Conservation (phyloP, 768 basidiomycete genomes). For the Stropharia rugosoannulata region DNA sequence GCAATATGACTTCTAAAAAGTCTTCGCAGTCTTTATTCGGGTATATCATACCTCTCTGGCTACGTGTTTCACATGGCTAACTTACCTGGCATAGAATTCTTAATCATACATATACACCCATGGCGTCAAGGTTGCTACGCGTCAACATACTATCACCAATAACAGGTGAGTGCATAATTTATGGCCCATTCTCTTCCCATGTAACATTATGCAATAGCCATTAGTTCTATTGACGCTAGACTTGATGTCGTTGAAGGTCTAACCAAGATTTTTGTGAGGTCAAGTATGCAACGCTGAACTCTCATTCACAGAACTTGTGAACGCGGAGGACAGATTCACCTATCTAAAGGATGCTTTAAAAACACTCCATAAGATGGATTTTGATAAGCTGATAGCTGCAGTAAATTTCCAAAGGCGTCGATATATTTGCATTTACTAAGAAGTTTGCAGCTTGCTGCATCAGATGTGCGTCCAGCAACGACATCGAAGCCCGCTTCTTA, state of each 20-base stretch:
- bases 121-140: slow-evolving; percentile 81
- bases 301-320: slow-evolving; percentile 60
- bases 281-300: not conserved
- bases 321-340: slow-evolving; percentile 72
- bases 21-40: slow-evolving; percentile 78
- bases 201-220: slow-evolving; percentile 34
- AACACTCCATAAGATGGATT: slow-evolving; percentile 75
- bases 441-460: slow-evolving; percentile 55
- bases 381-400: slow-evolving; percentile 81
- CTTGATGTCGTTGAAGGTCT: slow-evolving; percentile 85
- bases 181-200: not conserved
- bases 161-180: slow-evolving; percentile 44
- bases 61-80: not conserved
- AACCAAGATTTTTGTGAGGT: not conserved
- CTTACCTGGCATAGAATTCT: slow-evolving; percentile 45
- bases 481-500: slow-evolving; percentile 64
- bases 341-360: slow-evolving; percentile 69
- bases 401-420: slow-evolving; percentile 31
- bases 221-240: slow-evolving; percentile 70
- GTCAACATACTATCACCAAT: slow-evolving; percentile 82
- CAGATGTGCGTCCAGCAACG: slow-evolving; percentile 53
- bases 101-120: slow-evolving; percentile 86
- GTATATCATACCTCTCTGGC: slow-evolving; percentile 36
- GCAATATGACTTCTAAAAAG: slow-evolving; percentile 67
- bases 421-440: not conserved